Base-by-base conservation (phyloP, 1,284 basidiomycete genomes). In the Ceratobasidium sp. region DNA sequence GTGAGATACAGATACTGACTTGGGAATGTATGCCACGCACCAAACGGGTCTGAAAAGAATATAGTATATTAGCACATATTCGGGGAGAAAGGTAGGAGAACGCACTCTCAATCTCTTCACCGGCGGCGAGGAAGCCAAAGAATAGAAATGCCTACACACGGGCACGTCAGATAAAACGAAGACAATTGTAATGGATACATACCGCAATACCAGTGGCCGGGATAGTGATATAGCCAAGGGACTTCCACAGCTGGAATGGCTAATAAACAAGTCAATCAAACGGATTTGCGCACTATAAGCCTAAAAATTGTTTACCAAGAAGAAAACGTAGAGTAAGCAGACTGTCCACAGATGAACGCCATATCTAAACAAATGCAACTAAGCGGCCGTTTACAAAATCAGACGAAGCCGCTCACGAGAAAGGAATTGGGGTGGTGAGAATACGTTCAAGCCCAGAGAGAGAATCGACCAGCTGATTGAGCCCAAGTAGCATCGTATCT, bases 371-470 rank as follows among this genome's bases (percentile, higher is more conserved):
- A 19, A 45, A 50, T 64, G n/a, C 19, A n/a, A 5, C 72, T 27
- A 73, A n/a, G n/a, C 22, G 59, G 53, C 22, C 7, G 4, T 45
- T 45, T 36, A 22, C 50, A 24, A 60, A 4, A 75, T 53, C 48
- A 64, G n/a, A 50, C 47, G 33, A 45, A 45, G 60, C 44, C 19
- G 82, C 84, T 77, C 82, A 93, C 86, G 90, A 92, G 83, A 92
- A 93, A 0, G 92, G 93, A 59, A 94, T 93, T 0, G 92, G 92
- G 0, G 91, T 93, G 0, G 92, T 93, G 15, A 93, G 83, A 77
- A 94, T 93, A 54, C 92, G 85, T 80, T 94, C 92, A 2, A 94
- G 84, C 5, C 89, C 89, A 7, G 90, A 90, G 53, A 94, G 82
- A 19, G 89, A 87, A 69, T 93, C 91, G 2, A 89, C 88, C 53